Conservation (phyloP, 768 basidiomycete genomes). For the Tylopilus vinaceipallidus region DNA sequence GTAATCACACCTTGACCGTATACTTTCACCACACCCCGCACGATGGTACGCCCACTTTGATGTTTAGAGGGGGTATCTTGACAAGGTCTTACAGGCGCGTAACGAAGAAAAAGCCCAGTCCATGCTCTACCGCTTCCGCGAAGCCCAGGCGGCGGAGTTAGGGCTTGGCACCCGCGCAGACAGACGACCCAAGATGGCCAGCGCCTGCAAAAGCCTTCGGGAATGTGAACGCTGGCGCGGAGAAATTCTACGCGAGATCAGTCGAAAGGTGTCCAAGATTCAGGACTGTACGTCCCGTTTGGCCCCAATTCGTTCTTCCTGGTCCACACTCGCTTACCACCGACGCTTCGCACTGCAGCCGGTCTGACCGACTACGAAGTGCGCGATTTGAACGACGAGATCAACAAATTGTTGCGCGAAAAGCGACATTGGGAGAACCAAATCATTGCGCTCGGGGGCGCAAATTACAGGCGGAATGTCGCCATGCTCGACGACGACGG, state of each 20-base stretch:
- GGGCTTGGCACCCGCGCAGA: slow-evolving; percentile 84
- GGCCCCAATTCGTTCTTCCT: neutral
- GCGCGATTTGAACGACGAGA: slow-evolving; percentile 95
- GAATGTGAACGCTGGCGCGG: slow-evolving; percentile 97
- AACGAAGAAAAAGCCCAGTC: slow-evolving; percentile 99
- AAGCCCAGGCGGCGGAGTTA: slow-evolving; percentile 94
- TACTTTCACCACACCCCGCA: too few relatives aligned
- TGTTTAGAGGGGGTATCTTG: too few relatives aligned
- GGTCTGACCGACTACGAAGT: slow-evolving; percentile 95
- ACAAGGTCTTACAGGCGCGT: slow-evolving; percentile 59
- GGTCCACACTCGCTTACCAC: neutral
- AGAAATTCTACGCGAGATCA: slow-evolving; percentile 92
- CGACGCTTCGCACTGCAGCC: slow-evolving; percentile 49
- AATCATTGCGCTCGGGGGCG: slow-evolving; percentile 93
- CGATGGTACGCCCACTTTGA: slow-evolving; percentile 14
- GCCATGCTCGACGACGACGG: slow-evolving; percentile 95
- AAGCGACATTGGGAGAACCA: slow-evolving; percentile 98
- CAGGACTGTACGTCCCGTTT: slow-evolving; percentile 85
- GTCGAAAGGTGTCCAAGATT: slow-evolving; percentile 95
- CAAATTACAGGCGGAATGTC: slow-evolving; percentile 92
- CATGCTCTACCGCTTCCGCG: slow-evolving; percentile 93
- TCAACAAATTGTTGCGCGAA: slow-evolving; percentile 93
- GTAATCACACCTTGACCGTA: too few relatives aligned
- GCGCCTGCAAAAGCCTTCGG: slow-evolving; percentile 83
- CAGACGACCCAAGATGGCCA: slow-evolving; percentile 89